These are phyloP conservation scores for Epichloe sylvatica DNA, from an alignment of 2,329 filamentous ascomycete genomes.

Conservation along the genomic window DNA sequence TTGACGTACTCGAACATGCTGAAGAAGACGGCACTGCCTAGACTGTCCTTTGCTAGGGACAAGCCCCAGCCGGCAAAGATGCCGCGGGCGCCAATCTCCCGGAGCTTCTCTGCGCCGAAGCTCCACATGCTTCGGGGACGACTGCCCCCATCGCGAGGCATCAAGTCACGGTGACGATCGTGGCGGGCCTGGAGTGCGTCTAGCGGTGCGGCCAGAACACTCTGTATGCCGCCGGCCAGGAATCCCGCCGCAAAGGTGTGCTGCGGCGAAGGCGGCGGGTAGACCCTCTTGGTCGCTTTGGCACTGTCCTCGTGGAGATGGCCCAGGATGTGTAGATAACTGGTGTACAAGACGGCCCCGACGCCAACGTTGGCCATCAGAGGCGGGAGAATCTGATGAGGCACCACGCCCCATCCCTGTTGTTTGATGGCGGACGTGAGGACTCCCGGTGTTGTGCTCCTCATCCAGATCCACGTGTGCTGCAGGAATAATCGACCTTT, in stretches of 20 bases:
- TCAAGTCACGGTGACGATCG: constrained; percentile 37
- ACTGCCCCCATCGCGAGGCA: constrained; percentile 25
- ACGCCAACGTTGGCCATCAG: constrained; percentile 61
- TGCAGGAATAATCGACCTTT: constrained; percentile 19
- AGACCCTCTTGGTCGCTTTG: constrained; percentile 44
- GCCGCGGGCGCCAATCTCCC: constrained; percentile 57
- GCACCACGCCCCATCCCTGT: constrained; percentile 62
- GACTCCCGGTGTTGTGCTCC: constrained; percentile 55
- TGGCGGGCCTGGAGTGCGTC: constrained; percentile 65
- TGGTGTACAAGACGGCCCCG: constrained; percentile 61
- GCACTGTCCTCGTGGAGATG: constrained; percentile 50
- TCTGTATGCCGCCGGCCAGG: constrained; percentile 55
- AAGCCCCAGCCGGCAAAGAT: constrained; percentile 63
- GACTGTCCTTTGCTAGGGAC: constrained; percentile 53
- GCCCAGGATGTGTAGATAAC: constrained; percentile 57
- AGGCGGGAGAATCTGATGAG: constrained; percentile 63
- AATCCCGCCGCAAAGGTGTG: constrained; percentile 59
- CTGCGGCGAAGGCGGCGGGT: constrained; percentile 49
- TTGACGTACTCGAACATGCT: constrained; percentile 64
- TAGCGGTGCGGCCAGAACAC: constrained; percentile 56
- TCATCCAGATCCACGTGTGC: constrained; percentile 36
- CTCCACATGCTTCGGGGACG: constrained; percentile 55
- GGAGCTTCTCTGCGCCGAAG: constrained; percentile 48
- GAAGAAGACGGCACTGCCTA: constrained; percentile 61
- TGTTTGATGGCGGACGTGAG: constrained; percentile 51